Evolutionary conservation across 352 stramenopile genomes (phyloP), one percentile per base, ranked within the genome.

Genomic region (Phytophthora uliginosa): DNA sequence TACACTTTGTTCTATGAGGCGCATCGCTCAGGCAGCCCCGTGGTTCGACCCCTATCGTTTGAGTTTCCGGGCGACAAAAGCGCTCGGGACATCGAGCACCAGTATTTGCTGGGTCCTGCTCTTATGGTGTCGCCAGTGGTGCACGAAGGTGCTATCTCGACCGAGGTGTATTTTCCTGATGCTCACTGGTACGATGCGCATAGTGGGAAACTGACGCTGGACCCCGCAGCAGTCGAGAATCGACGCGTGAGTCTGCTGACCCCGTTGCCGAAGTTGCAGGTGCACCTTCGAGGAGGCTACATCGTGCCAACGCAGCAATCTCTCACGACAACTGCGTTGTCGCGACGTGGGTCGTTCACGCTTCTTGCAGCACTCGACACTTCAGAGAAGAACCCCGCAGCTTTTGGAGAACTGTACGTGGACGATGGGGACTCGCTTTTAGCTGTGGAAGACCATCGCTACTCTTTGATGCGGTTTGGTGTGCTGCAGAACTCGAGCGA

Each of bases 101-200:
- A 97, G 69, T 96, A 94, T 71, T 18, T 97, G 18, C 56, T 95
- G 0, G 92, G 92, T 0, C 31, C 77, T 6, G 84, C 85, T 9
- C 42, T 98, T 18, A 91, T 98, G 79, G 76, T 97, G 0, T 89
- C 92, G 10, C 92, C 92, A 2, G 89, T 95, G 4, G 75, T 96
- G 2, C 63, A 93, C 20, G 64, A 92, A 70, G 77, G 73, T 10
- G 77, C 78, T 15, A 96, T 94, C 40, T 82, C 83, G 1, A 72
- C 64, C 0, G 65, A 75, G 31, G 86, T 88, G 17, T 93, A 93
- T 58, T 94, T 94, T 47, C 89, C 89, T 10, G 79, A 83, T 53
- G 76, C 74, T n/a, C 71, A 81, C 2, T 96, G 89, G 89, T 96
- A 90, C 51, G 86, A 93, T 55, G 63, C 81, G 0, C 66, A 86